Percentiles rank a stretch among this genome's conserved stretches.
phyloP scores from a whole-genome alignment of 2,329 filamentous ascomycete genomes.

The Fusarium solani-melongenae region DNA sequence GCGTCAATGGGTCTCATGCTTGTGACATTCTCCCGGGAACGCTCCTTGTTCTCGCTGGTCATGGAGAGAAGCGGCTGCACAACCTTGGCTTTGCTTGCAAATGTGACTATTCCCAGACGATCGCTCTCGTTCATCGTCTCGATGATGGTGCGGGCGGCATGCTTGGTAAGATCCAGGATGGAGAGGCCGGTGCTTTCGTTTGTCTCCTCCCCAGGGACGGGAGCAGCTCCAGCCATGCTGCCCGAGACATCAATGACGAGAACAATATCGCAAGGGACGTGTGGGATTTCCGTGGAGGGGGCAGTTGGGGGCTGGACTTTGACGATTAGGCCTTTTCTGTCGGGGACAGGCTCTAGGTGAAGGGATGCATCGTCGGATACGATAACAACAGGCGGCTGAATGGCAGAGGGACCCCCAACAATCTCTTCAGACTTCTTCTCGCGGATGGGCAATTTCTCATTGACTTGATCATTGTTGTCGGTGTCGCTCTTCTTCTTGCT shows the following conservation, averaged over 20 bases:
- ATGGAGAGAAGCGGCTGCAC: slow-evolving; percentile 61
- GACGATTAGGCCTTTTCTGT: slow-evolving; percentile 56
- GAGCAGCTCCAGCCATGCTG: slow-evolving; percentile 64
- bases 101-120: slow-evolving; percentile 68
- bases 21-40: slow-evolving; percentile 55
- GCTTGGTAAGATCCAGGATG: slow-evolving; percentile 69
- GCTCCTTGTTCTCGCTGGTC: slow-evolving; percentile 58
- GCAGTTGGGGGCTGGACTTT: slow-evolving; percentile 57
- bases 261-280: slow-evolving; percentile 69
- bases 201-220: slow-evolving; percentile 55
- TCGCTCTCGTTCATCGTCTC: slow-evolving; percentile 66
- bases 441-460: slow-evolving; percentile 2
- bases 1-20: slow-evolving; percentile 49
- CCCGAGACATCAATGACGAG: slow-evolving; percentile 71
- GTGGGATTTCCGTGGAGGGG: slow-evolving; percentile 46
- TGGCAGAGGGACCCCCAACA: neutral
- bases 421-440: slow-evolving; percentile 6
- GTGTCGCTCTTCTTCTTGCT: neutral
- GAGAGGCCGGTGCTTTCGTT: slow-evolving; percentile 64
- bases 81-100: slow-evolving; percentile 54
- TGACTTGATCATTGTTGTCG: neutral
- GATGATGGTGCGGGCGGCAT: slow-evolving; percentile 68
- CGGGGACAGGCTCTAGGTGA: slow-evolving; percentile 54
- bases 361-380: slow-evolving; percentile 33
- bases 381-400: slow-evolving; percentile 3